Percentiles rank a stretch among this genome's conserved stretches.
These are phyloP conservation scores for Pleurotus giganteus DNA, from an alignment of 768 basidiomycete genomes.

Conservation along the genomic window DNA sequence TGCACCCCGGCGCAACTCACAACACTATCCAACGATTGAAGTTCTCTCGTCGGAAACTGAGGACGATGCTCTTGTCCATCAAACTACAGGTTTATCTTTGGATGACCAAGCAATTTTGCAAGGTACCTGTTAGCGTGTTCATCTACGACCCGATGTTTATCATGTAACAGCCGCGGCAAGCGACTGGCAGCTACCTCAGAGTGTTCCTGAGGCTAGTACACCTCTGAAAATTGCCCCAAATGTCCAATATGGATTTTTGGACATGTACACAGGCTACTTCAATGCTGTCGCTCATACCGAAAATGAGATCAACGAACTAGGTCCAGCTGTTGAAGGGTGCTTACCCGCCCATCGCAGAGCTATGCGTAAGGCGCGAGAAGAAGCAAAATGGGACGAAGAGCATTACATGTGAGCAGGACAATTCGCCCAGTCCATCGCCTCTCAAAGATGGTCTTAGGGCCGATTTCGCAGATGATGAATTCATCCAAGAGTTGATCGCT, in stretches of 20 bases:
- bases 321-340: constrained; percentile 60
- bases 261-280: constrained; percentile 75
- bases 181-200: constrained; percentile 78
- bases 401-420: constrained; percentile 66
- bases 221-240: constrained; percentile 37
- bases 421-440: background rate
- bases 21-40: constrained; percentile 49
- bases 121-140: constrained; percentile 36
- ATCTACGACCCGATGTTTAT: background rate
- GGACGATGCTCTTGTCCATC: constrained; percentile 6
- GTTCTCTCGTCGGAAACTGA: constrained; percentile 42
- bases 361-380: constrained; percentile 58
- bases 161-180: constrained; percentile 60
- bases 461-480: constrained; percentile 75
- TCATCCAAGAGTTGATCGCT: constrained; percentile 65
- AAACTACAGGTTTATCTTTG: constrained; percentile 21
- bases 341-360: constrained; percentile 47
- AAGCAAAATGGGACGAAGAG: constrained; percentile 81
- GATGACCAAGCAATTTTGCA: constrained; percentile 57
- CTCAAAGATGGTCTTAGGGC: constrained; percentile 48
- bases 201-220: constrained; percentile 41
- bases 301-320: constrained; percentile 83
- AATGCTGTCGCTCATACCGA: constrained; percentile 67
- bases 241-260: constrained; percentile 73
- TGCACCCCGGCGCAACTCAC: constrained; percentile 52